Base-by-base conservation (phyloP, 2,329 filamentous ascomycete genomes). In the Epichloe hybrida region DNA sequence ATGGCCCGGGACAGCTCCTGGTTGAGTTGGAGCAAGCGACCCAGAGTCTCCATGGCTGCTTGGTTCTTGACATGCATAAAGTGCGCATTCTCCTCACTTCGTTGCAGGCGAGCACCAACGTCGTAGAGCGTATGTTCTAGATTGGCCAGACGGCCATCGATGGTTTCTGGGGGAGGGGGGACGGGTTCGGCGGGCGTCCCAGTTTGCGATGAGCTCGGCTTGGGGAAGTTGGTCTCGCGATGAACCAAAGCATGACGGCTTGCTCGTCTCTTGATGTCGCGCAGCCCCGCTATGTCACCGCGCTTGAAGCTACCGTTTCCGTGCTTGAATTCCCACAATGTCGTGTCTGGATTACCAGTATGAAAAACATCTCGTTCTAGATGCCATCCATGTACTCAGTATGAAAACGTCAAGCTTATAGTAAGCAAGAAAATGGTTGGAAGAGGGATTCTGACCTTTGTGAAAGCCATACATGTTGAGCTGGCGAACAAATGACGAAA, bases 391-490 rank as follows among this genome's bases (percentile, higher is more conserved):
- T 40, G 8, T 20, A 20, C 20, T 20, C 20, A 51, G 38, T 21
- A 37, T 20, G 23, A 48, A 21, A 6, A 45, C 13, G 41, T 21
- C 7, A n/a, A 40, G 47, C 38, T 35, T 17, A 0, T 15, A 13
- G 34, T 17, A 23, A 35, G 20, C 27, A 48, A 9, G 17, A 13
- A 5, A 34, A 46, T 6, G 31, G 17, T 35, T 20, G n/a, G 38
- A 6, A 17, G 9, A 11, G 13, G 7, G 11, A 15, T 3, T 61
- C 64, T 45, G 59, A 94, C 90, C 90, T 86, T 98, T 98, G 66
- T 98, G 93, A 68, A 98, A 98, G 6, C 93, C 93, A 61, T 98
- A 98, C 93, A 98, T 98, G 65, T 98, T 98, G 48, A 98, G 72
- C 70, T 98, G 93, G 46, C 93, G 82, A 47, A 98, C 93, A 66